A percentile compares a stretch with the other conserved stretches of the same genome.
These are phyloP conservation scores for Aspergillus ruber DNA, from an alignment of 2,329 filamentous ascomycete genomes.

Conservation along the genomic window DNA sequence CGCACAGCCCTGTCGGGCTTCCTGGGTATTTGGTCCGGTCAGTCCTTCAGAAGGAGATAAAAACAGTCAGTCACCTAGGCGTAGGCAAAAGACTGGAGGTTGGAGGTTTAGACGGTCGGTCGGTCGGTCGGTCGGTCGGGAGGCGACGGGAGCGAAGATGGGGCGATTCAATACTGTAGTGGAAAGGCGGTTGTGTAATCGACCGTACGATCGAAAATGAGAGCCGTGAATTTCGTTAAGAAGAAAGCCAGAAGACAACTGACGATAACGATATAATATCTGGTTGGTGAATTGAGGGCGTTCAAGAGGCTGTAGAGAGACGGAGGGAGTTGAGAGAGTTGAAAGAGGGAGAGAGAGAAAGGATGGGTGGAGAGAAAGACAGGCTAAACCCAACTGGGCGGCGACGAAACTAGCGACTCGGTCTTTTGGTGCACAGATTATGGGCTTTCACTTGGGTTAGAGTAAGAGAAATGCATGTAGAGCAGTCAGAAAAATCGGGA, in stretches of 20 bases:
- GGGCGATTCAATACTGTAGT: too few species aligned
- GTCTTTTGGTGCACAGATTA: neutral
- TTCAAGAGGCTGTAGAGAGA: slow-evolving; percentile 1
- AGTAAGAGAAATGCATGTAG: neutral
- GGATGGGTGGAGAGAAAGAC: slow-evolving; percentile 2
- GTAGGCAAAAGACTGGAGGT: slow-evolving; percentile 3
- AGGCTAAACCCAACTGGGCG: slow-evolving; percentile 3
- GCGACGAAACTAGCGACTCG: slow-evolving; percentile 1
- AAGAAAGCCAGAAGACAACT: too few species aligned
- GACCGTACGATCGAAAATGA: too few species aligned
- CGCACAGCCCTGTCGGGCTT: slow-evolving; percentile 33
- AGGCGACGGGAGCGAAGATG: slow-evolving; percentile 4
- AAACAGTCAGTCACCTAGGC: slow-evolving; percentile 14
- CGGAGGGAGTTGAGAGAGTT: neutral
- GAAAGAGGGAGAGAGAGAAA: slow-evolving; percentile 8
- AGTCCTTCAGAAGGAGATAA: slow-evolving; percentile 17
- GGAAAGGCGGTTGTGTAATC: too few species aligned
- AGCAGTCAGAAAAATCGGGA: neutral
- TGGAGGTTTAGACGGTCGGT: neutral
- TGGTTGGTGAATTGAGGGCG: neutral
- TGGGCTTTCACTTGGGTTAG: neutral
- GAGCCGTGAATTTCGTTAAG: too few species aligned
- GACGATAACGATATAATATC: neutral
- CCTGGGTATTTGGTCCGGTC: slow-evolving; percentile 19
- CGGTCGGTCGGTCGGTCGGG: neutral